Conservation (phyloP, 2,329 filamentous ascomycete genomes). For the Davidsoniella eucalypti region DNA sequence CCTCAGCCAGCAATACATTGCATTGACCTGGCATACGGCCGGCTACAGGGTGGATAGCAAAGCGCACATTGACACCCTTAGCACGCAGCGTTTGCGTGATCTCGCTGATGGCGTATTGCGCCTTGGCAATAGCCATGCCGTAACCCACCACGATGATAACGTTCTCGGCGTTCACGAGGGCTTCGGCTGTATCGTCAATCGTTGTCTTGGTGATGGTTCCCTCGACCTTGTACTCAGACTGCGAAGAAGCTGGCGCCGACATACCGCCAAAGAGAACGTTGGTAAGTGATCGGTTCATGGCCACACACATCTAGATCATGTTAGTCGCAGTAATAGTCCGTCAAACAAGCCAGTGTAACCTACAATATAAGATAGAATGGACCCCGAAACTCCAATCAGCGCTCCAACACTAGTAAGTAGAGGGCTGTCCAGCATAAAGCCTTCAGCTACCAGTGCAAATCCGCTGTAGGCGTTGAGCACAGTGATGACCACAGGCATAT, state of each 20-base stretch:
- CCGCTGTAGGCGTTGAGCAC: slow-evolving; percentile 84
- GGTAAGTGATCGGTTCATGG: slow-evolving; percentile 80
- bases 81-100: slow-evolving; percentile 59
- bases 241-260: slow-evolving; percentile 34
- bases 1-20: slow-evolving; percentile 79
- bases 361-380: slow-evolving; percentile 66
- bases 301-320: slow-evolving; percentile 45
- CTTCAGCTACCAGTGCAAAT: slow-evolving; percentile 78
- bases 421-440: slow-evolving; percentile 80
- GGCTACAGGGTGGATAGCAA: slow-evolving; percentile 80
- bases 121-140: slow-evolving; percentile 88
- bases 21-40: slow-evolving; percentile 89
- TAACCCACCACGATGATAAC: slow-evolving; percentile 87
- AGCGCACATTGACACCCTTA: slow-evolving; percentile 66
- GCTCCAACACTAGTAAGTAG: slow-evolving; percentile 73
- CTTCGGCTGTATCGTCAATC: slow-evolving; percentile 66
- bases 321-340: not conserved
- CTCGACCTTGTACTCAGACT: slow-evolving; percentile 57
- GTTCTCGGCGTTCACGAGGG: slow-evolving; percentile 57
- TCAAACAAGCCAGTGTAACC: not conserved
- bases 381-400: slow-evolving; percentile 75
- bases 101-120: slow-evolving; percentile 77
- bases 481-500: slow-evolving; percentile 86
- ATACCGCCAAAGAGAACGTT: slow-evolving; percentile 83
- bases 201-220: slow-evolving; percentile 63